Percentiles rank a stretch among this genome's conserved stretches.
Conservation (phyloP, 2,329 filamentous ascomycete species). For the Hypoxylon sp. region DNA sequence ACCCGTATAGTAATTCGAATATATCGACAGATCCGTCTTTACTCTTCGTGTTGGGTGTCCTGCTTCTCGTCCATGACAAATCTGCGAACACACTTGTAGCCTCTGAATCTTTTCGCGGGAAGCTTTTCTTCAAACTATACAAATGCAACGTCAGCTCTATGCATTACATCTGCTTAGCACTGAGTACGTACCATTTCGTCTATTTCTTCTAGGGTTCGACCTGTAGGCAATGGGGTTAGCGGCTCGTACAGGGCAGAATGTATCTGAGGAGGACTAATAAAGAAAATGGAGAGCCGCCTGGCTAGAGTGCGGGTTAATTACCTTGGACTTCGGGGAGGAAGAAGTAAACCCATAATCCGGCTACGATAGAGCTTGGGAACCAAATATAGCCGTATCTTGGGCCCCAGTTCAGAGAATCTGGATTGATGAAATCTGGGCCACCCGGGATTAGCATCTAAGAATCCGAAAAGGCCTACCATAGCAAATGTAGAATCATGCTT, state of each 20-base stretch:
- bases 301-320: background rate
- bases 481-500: constrained; percentile 17
- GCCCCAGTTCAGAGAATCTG: constrained; percentile 62
- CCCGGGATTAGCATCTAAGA: background rate
- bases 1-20: background rate
- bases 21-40: background rate
- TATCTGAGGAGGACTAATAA: background rate
- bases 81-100: constrained; percentile 40
- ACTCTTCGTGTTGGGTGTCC: constrained; percentile 32
- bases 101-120: constrained; percentile 43
- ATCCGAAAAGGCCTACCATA: background rate
- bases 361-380: constrained; percentile 52
- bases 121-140: constrained; percentile 43
- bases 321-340: constrained; percentile 62
- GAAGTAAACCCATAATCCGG: constrained; percentile 54
- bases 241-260: background rate
- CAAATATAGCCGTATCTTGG: constrained; percentile 66
- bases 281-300: background rate
- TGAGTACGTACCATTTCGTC: constrained; percentile 58
- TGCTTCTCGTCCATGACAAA: constrained; percentile 35
- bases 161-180: background rate
- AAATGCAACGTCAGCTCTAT: background rate
- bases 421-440: constrained; percentile 62
- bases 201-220: constrained; percentile 61
- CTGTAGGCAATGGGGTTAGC: constrained; percentile 17